A percentile compares a stretch with the other conserved stretches of the same genome.
phyloP scores from a whole-genome alignment of 129 eudicot species.

The Silybum marianum region DNA sequence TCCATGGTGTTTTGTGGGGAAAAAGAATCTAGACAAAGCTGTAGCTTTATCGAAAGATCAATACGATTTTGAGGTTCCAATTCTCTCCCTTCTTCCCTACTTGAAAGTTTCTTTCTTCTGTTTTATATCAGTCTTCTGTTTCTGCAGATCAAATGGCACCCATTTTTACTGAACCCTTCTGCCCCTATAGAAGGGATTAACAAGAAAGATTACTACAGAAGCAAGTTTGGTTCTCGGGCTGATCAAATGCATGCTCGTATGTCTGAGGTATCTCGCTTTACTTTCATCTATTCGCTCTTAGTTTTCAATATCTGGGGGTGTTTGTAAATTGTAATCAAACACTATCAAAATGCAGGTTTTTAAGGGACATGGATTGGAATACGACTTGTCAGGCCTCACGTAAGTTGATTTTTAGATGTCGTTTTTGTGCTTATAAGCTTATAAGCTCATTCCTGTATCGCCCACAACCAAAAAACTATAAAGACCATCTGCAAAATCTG shows the following conservation, averaged over 20 bases:
- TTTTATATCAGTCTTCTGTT: not conserved
- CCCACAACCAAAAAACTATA: not conserved
- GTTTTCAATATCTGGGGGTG: constrained; percentile 3
- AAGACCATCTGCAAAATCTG: not conserved
- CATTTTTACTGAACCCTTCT: constrained; percentile 77
- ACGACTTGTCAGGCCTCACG: constrained; percentile 79
- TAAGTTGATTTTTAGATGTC: constrained; percentile 44
- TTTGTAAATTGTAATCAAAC: not conserved
- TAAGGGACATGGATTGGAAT: constrained; percentile 74
- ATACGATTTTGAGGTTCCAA: constrained; percentile 71
- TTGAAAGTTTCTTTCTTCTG: not conserved
- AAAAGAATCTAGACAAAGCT: constrained; percentile 89
- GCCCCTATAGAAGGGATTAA: constrained; percentile 81
- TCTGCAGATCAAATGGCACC: constrained; percentile 86
- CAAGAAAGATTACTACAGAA: constrained; percentile 66
- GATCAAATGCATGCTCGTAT: constrained; percentile 65
- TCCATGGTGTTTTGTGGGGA: constrained; percentile 98
- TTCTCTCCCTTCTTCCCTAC: not conserved
- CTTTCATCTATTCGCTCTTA: not conserved
- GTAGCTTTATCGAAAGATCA: constrained; percentile 64
- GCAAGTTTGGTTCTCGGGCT: constrained; percentile 66
- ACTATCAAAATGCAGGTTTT: constrained; percentile 53
- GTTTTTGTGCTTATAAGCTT: not conserved
- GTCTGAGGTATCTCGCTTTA: constrained; percentile 59
- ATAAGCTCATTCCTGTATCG: not conserved